These are phyloP conservation scores for Curvularia lunata DNA, from an alignment of 2,329 filamentous ascomycete species.

Conservation along the genomic window DNA sequence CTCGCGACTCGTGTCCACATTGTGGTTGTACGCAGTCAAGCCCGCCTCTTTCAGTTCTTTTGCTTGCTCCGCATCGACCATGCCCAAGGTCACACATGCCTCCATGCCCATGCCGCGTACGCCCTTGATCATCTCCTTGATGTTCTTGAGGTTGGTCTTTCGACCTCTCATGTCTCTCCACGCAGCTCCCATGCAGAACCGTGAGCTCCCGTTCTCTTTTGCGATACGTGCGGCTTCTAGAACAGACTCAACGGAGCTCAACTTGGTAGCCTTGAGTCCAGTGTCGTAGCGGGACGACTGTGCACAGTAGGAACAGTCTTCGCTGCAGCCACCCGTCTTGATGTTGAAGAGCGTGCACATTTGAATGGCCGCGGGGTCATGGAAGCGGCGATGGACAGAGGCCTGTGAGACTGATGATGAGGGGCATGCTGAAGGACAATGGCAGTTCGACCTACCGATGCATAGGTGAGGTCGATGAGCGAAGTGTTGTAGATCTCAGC, in stretches of 20 bases:
- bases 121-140: conserved; percentile 84
- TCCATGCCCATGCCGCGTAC: conserved; percentile 86
- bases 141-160: conserved; percentile 81
- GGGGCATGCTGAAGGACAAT: background rate
- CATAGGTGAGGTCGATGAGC: conserved; percentile 77
- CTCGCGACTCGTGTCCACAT: conserved; percentile 87
- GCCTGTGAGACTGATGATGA: conserved; percentile 58
- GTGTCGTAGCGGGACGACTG: conserved; percentile 83
- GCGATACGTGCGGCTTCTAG: conserved; percentile 78
- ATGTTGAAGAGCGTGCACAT: conserved; percentile 97
- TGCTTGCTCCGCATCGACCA: conserved; percentile 84
- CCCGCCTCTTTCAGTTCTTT: conserved; percentile 82
- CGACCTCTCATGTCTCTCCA: conserved; percentile 94
- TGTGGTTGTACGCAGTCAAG: conserved; percentile 92
- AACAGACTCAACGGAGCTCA: conserved; percentile 80
- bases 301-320: conserved; percentile 92
- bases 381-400: conserved; percentile 81
- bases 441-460: conserved; percentile 62
- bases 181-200: conserved; percentile 94
- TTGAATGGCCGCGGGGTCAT: conserved; percentile 82
- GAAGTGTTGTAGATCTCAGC: conserved; percentile 81
- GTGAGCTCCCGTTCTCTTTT: conserved; percentile 82
- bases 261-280: conserved; percentile 78
- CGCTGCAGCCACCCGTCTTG: conserved; percentile 89
- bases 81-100: conserved; percentile 89